phyloP scores from a whole-genome alignment of 2,329 filamentous ascomycete genomes.

The Calonectria pauciramosa region DNA sequence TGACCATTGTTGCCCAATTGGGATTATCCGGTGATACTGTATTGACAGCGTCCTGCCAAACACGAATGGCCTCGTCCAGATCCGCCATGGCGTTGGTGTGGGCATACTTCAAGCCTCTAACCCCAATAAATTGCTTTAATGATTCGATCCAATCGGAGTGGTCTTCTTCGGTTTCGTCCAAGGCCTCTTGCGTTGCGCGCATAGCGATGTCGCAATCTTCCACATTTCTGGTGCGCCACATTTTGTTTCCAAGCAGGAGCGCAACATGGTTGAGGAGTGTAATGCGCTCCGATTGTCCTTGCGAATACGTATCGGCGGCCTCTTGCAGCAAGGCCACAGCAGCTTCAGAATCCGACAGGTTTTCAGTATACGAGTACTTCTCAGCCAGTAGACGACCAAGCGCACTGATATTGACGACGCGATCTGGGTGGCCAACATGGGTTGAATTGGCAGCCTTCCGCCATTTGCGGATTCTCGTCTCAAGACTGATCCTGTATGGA shows the following conservation, averaged over 20 bases:
- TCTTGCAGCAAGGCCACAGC: background rate
- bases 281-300: background rate
- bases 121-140: background rate
- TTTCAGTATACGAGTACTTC: background rate
- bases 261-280: background rate
- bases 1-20: background rate
- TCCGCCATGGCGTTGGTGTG: background rate
- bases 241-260: background rate
- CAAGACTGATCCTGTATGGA: background rate
- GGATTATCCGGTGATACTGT: background rate
- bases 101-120: background rate
- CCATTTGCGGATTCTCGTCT: background rate
- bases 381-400: background rate
- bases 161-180: background rate
- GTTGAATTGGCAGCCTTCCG: background rate
- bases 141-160: background rate
- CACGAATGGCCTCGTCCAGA: slow-evolving; percentile 5
- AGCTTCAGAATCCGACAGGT: background rate
- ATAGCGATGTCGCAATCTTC: background rate
- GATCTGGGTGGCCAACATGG: background rate
- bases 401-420: background rate
- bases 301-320: background rate
- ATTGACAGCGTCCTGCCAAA: background rate
- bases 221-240: background rate
- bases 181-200: background rate